These are phyloP conservation scores for Apiospora kogelbergensis DNA, from an alignment of 2,329 filamentous ascomycete species.

Conservation along the genomic window DNA sequence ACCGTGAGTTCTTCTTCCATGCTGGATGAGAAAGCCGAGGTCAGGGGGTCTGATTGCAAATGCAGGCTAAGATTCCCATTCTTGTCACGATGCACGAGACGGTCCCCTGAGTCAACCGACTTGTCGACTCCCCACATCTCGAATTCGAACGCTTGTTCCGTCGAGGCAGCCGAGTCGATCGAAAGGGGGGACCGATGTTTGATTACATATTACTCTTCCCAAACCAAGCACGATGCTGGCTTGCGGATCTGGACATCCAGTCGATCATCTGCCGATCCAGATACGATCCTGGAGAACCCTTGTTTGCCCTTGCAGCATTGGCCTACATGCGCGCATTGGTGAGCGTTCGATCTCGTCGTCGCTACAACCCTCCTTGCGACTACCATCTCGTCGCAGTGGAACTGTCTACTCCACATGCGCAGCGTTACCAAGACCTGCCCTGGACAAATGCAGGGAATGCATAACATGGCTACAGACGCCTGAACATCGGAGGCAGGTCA, in stretches of 20 bases:
- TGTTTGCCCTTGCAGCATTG: not conserved
- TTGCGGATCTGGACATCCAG: not conserved
- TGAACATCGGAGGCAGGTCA: not conserved
- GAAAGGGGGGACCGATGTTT: not conserved
- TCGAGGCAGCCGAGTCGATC: not conserved
- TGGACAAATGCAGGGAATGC: not conserved
- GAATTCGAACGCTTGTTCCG: not conserved
- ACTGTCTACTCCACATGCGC: not conserved
- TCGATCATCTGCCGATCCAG: not conserved
- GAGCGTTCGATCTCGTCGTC: not conserved
- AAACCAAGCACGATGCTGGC: not conserved
- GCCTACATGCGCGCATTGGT: not conserved
- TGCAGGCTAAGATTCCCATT: not conserved
- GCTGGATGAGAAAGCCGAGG: not conserved
- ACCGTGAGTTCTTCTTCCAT: not conserved
- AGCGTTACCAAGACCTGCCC: not conserved
- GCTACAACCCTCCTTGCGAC: not conserved
- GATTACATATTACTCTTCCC: not conserved
- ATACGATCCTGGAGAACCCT: not conserved
- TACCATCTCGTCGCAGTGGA: not conserved
- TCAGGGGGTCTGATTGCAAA: not conserved
- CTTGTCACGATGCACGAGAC: constrained; percentile 1
- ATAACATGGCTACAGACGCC: not conserved
- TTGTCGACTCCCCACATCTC: not conserved
- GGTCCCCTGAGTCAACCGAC: not conserved